Evolutionary conservation across 768 basidiomycete species (phyloP).

Genomic region (Tricholoma saponaceum): DNA sequence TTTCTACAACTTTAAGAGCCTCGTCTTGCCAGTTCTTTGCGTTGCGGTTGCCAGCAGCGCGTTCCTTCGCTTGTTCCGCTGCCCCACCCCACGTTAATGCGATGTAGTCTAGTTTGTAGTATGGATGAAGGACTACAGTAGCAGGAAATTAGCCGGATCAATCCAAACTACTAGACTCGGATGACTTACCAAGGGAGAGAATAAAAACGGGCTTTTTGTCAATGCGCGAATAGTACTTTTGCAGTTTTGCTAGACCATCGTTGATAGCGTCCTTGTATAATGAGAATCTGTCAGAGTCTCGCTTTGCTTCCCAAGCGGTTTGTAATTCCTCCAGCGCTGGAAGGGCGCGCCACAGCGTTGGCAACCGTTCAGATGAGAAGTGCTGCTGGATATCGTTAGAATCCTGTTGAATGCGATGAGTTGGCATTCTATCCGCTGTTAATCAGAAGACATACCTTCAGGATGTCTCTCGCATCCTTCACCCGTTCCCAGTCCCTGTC

Average conservation of each 20-base stretch:
- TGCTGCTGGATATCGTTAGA: neutral
- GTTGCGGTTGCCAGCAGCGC: constrained; percentile 7
- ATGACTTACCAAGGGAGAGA: constrained; percentile 14
- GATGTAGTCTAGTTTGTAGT: constrained; percentile 26
- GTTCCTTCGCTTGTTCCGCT: constrained; percentile 17
- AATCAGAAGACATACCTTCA: constrained; percentile 3
- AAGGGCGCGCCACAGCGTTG: neutral
- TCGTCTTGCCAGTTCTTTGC: too few relatives aligned
- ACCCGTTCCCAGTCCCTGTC: constrained; percentile 10
- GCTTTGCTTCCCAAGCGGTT: constrained; percentile 5
- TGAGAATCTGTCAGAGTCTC: neutral
- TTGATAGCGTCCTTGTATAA: constrained; percentile 18
- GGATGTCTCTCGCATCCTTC: constrained; percentile 4
- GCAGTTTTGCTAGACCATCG: constrained; percentile 19
- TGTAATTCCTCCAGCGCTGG: neutral
- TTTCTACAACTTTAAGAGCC: constrained; percentile 12
- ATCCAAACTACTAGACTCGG: neutral
- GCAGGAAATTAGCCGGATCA: neutral
- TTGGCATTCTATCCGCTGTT: neutral
- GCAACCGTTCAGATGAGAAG: neutral
- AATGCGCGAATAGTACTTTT: constrained; percentile 17
- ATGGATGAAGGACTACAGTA: constrained; percentile 19
- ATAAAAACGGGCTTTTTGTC: constrained; percentile 17
- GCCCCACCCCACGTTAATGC: constrained; percentile 22
- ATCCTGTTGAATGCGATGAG: constrained; percentile 2